A percentile compares a stretch with the other conserved stretches of the same genome.
phyloP scores from a whole-genome alignment of 768 basidiomycete genomes.

The Leccinum obscurum region DNA sequence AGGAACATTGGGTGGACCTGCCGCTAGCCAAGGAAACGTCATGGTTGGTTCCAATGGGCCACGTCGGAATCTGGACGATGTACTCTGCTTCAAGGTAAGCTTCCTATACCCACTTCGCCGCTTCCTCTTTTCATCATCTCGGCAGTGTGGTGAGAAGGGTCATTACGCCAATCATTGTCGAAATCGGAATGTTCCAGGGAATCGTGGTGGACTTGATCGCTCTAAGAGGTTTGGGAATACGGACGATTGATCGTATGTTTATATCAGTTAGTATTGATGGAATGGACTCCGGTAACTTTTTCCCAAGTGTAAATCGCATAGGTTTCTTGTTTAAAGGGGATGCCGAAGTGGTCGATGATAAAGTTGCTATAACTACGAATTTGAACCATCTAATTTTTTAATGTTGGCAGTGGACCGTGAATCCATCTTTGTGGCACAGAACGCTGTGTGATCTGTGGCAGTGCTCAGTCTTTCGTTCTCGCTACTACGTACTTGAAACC shows the following conservation, averaged over 20 bases:
- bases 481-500: background rate
- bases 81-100: constrained; percentile 83
- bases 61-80: constrained; percentile 78
- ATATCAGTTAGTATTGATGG: background rate
- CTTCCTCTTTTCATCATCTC: constrained; percentile 10
- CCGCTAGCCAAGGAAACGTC: constrained; percentile 26
- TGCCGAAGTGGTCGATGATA: background rate
- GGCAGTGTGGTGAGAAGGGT: constrained; percentile 85
- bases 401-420: background rate
- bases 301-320: background rate
- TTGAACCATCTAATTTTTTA: background rate
- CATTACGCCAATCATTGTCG: constrained; percentile 96
- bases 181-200: constrained; percentile 88
- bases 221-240: constrained; percentile 32
- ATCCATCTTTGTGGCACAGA: background rate
- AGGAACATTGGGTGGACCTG: constrained; percentile 35
- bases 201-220: constrained; percentile 78
- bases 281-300: background rate
- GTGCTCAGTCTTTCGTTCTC: background rate
- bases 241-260: constrained; percentile 25
- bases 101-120: background rate
- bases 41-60: constrained; percentile 38
- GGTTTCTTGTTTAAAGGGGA: background rate
- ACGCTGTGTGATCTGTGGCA: background rate
- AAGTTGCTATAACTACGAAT: background rate